Evolutionary conservation across 805 yeast genomes (phyloP).

Genomic region (Schizosaccharomyces cryophilus): DNA sequence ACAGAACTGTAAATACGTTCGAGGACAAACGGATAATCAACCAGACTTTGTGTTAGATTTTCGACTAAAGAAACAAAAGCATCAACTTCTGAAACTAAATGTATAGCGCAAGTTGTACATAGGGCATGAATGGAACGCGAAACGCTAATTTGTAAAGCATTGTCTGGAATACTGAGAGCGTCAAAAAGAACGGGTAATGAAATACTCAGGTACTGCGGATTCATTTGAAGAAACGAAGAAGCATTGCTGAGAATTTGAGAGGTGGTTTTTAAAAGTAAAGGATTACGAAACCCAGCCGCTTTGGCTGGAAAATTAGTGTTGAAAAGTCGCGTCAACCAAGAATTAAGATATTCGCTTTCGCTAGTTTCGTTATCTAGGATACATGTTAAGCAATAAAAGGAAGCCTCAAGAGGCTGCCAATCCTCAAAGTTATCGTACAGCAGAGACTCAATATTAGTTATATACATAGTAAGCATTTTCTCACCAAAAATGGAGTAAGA

Average conservation of each 20-base stretch:
- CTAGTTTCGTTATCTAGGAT: not conserved
- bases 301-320: not conserved
- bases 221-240: not conserved
- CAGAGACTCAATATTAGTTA: not conserved
- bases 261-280: not conserved
- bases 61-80: not conserved
- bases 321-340: not conserved
- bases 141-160: not conserved
- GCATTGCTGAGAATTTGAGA: not conserved
- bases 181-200: not conserved
- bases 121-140: not conserved
- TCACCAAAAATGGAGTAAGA: not conserved
- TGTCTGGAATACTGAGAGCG: not conserved
- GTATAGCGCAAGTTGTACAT: not conserved
- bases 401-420: not conserved
- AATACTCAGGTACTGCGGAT: not conserved
- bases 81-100: not conserved
- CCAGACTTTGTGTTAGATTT: not conserved
- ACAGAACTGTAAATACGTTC: not conserved
- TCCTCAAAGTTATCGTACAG: not conserved
- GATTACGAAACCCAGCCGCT: not conserved
- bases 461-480: not conserved
- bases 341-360: not conserved
- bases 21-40: not conserved
- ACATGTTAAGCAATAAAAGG: not conserved